Evolutionary conservation across 208 protist genomes (phyloP).

Genomic region (Herpetomonas samuelpessoai): DNA sequence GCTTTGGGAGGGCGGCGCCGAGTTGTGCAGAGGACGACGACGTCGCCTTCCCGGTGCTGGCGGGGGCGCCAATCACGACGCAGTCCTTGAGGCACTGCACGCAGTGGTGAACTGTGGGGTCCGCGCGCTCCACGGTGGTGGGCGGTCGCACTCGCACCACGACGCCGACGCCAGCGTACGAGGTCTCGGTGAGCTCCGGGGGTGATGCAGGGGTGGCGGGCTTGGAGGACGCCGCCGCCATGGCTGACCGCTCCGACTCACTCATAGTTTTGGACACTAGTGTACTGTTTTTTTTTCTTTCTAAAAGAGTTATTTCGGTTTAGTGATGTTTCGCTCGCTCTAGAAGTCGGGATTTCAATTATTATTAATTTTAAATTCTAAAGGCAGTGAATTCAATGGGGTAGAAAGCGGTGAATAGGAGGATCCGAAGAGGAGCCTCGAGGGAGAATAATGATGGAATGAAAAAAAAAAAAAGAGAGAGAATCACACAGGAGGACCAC

Average conservation of each 20-base stretch:
- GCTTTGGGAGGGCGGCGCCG: neutral
- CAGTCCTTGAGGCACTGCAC: slow-evolving; percentile 64
- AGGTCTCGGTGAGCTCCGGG: neutral
- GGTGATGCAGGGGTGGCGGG: neutral
- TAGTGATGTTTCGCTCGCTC: too few relatives aligned
- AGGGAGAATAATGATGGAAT: neutral
- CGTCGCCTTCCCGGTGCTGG: neutral
- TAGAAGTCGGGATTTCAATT: too few relatives aligned
- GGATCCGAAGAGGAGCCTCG: slow-evolving; percentile 9
- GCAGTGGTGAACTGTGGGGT: slow-evolving; percentile 53
- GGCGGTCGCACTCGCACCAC: slow-evolving; percentile 73
- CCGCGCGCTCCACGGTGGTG: slow-evolving; percentile 57
- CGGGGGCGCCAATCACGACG: slow-evolving; percentile 45
- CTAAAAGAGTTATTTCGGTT: too few relatives aligned
- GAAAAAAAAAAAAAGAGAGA: slow-evolving; percentile 11
- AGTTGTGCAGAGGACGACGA: neutral
- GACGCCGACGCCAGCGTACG: slow-evolving; percentile 36
- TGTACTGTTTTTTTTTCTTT: too few relatives aligned
- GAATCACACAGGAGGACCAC: slow-evolving; percentile 4
- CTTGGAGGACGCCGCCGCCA: neutral
- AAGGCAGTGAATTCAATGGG: too few relatives aligned
- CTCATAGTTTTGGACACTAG: too few relatives aligned
- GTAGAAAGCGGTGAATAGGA: too few relatives aligned
- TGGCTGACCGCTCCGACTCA: too few relatives aligned
- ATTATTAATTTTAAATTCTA: too few relatives aligned